These are phyloP conservation scores for Naganishia vaughanmartiniae DNA, from an alignment of 768 basidiomycete species.

Conservation along the genomic window DNA sequence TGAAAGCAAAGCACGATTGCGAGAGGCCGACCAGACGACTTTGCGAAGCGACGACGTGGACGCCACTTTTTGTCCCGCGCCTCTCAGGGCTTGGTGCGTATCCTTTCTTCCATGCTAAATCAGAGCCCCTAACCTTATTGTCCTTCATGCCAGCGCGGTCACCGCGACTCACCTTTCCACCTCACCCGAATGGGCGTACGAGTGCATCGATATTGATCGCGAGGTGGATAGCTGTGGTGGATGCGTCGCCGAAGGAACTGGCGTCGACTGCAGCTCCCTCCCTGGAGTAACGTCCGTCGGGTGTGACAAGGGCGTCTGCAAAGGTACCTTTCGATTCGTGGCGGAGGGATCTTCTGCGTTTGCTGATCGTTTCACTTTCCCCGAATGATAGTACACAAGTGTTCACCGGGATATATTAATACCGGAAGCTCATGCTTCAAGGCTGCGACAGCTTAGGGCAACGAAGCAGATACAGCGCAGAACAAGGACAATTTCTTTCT, in stretches of 20 bases:
- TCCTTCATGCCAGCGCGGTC: slow-evolving; percentile 29
- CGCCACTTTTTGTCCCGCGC: slow-evolving; percentile 48
- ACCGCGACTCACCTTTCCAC: slow-evolving; percentile 23
- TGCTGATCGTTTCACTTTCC: neutral
- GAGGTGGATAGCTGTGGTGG: slow-evolving; percentile 50
- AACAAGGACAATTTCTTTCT: neutral
- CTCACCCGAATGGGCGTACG: slow-evolving; percentile 45
- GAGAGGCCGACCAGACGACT: slow-evolving; percentile 27
- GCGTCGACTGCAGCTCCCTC: slow-evolving; percentile 46
- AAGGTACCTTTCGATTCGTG: slow-evolving; percentile 8
- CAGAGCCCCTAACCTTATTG: slow-evolving; percentile 1
- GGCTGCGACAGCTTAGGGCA: neutral
- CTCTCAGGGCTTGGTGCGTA: slow-evolving; percentile 46
- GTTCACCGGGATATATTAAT: neutral
- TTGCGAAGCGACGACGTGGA: slow-evolving; percentile 42
- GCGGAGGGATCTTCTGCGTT: neutral
- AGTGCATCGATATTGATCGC: slow-evolving; percentile 45
- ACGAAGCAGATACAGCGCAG: neutral
- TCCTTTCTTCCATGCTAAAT: neutral
- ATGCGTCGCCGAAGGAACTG: slow-evolving; percentile 41
- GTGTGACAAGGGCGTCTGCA: slow-evolving; percentile 41
- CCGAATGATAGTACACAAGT: neutral
- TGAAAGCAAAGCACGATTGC: neutral
- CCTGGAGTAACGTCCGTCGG: slow-evolving; percentile 40
- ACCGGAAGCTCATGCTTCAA: slow-evolving; percentile 15